Base-by-base conservation (phyloP, 495 filamentous ascomycete genomes). In the Penicillium cataractarum region DNA sequence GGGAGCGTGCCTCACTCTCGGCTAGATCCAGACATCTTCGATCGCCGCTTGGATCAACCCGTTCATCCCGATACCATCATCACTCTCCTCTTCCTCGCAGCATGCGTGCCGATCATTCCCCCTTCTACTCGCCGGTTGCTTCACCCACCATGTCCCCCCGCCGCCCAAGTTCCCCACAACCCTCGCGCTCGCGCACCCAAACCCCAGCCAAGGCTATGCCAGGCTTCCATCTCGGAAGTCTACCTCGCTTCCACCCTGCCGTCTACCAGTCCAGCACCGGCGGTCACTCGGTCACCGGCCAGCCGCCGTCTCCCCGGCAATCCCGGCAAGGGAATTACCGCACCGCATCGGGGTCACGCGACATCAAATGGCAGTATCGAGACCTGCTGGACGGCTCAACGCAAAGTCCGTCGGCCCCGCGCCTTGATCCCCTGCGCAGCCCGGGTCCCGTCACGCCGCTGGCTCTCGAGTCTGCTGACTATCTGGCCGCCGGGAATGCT, bases 371-470 rank as follows among this genome's bases (percentile, higher is more conserved):
- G 62, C 78, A 81, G 57, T 80, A 76, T 52, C 73, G 77, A 4
- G 78, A 81, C 7, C 55, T 75, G 0, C 55, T 76, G 15, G 78
- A 77, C n/a, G 68, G 67, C 17, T 46, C 68, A 51, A 75, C 63
- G 60, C 81, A 69, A 66, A 76, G 62, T 82, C 89, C 37, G n/a
- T 76, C 77, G 12, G 87, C 87, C 22, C 91, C 91, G 8, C 78
- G 85, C 19, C 70, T 95, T 35, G 78, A 79, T 26, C 91, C 91
- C 2, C 79, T 90, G 4, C 84, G 84, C n/a, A 91, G 89, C 48
- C 90, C 90, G 1, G 90, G 90, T 0, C 89, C 90, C 0, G 89
- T 93, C 40, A 93, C 91, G 2, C 91, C 91, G 0, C 81, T 95
- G 71, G 84, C 84, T 3, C 72, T 95, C 31, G 90, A 92, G 8